Base-by-base conservation (phyloP, 371 early-diverging fungal genomes). In the Haplosporangium sp. region DNA sequence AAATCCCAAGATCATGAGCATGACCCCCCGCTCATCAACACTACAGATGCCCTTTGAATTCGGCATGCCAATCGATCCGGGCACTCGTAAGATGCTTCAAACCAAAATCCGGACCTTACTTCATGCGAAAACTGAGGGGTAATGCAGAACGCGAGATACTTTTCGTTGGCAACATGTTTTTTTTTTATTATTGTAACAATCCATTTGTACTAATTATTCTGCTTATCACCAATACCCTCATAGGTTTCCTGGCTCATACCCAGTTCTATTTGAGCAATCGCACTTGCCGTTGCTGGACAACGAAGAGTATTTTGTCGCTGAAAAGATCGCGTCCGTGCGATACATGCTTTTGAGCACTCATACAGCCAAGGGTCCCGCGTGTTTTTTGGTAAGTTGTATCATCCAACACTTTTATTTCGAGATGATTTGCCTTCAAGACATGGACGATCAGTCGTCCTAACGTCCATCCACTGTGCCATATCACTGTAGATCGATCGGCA, bases 211-310 rank as follows among this genome's bases (percentile, higher is more conserved):
- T 29, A 29, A 29, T 2, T 29, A 29, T 4, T 4, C 29, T 29
- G 29, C 29, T 29, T 29, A 29, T 29, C 29, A 29, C 4, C 29
- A 29, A 29, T 29, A 29, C 29, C 29, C 29, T 2, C 29, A 48
- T 71, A 91, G 91, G 40, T 98, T 96, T 83, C 93, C 96, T 67
- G 98, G 98, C 37, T 87, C 94, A 21, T 97, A 96, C 71, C 96
- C 97, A 48, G 90, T 96, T 48, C 83, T 84, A 42, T 94, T 98
- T 74, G 88, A 87, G 43, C 58, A 81, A 12, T 81, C 83, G 21
- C 93, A 95, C 81, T 61, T 96, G 6, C 67, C 77, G 23, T 84
- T 85, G 50, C 85, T 98, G 21, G 83, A 91, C 50, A 80, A 85
- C 18, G 92, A 95, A 74, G 92, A 95, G 75, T 98, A 94, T 80